These are phyloP conservation scores for Adansonia madagascariensis DNA, from an alignment of 441 rosid genomes.

Conservation along the genomic window DNA sequence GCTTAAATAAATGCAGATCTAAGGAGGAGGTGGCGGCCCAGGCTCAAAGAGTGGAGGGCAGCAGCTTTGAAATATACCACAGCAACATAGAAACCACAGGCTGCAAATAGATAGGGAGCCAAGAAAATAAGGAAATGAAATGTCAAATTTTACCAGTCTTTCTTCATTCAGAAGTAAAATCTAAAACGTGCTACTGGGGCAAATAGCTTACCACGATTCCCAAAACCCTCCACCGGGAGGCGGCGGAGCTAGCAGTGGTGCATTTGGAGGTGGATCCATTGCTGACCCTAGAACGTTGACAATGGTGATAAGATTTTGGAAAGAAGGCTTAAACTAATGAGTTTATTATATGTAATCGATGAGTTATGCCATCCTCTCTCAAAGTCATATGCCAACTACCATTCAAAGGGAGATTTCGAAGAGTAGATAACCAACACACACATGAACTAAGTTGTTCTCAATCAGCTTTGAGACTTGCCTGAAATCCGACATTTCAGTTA, in stretches of 20 bases:
- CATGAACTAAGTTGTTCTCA: background rate
- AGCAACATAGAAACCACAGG: conserved; percentile 58
- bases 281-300: background rate
- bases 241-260: conserved; percentile 1
- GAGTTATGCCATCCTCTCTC: conserved; percentile 28
- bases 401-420: conserved; percentile 41
- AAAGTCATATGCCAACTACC: conserved; percentile 47
- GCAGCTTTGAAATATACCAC: conserved; percentile 55
- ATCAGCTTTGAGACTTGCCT: too few relatives aligned
- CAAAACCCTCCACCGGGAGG: conserved; percentile 35
- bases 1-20: background rate
- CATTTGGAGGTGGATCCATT: conserved; percentile 55
- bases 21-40: conserved; percentile 45
- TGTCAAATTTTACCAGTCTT: background rate
- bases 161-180: background rate
- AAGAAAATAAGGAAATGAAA: background rate
- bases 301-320: background rate
- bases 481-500: too few relatives aligned
- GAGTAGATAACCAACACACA: conserved; percentile 22
- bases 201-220: conserved; percentile 44
- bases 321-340: conserved; percentile 5
- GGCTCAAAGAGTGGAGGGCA: conserved; percentile 61
- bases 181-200: too few relatives aligned
- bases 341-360: background rate
- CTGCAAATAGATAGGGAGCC: conserved; percentile 34